Evolutionary conservation across 371 early-diverging fungal genomes (phyloP).

Genomic region (Zychaea mexicana): DNA sequence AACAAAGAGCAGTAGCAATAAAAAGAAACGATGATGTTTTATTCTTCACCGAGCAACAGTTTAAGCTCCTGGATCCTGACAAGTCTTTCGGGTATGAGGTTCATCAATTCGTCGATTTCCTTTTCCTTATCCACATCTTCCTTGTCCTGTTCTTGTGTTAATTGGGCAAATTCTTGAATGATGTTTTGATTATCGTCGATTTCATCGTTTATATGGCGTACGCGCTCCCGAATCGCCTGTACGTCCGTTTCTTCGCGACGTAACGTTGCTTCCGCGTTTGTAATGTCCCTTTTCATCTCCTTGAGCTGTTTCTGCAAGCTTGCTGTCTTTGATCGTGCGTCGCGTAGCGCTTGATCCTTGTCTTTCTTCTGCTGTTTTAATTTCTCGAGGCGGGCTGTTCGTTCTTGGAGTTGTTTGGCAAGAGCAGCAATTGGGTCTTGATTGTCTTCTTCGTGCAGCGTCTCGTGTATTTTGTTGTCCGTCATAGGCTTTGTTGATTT

Average conservation of each 20-base stretch:
- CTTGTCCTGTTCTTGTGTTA: not conserved
- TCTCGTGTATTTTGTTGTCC: not conserved
- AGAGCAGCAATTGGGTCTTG: not conserved
- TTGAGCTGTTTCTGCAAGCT: not conserved
- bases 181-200: conserved; percentile 1
- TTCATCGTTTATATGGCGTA: not conserved
- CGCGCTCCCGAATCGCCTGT: not conserved
- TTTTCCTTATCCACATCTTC: conserved; percentile 1
- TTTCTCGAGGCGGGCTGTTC: not conserved
- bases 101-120: conserved; percentile 8
- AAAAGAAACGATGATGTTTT: conserved; percentile 4
- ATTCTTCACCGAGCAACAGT: not conserved
- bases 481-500: not conserved
- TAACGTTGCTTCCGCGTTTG: not conserved
- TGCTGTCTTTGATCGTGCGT: not conserved
- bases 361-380: conserved; percentile 3
- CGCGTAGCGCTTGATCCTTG: not conserved
- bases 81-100: conserved; percentile 10
- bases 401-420: not conserved
- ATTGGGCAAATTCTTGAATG: not conserved
- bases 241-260: not conserved
- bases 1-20: conserved; percentile 17
- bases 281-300: not conserved
- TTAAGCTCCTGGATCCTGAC: not conserved
- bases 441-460: not conserved